Conservation (phyloP, 2,329 filamentous ascomycete species). For the Ophiosphaerella korrae region DNA sequence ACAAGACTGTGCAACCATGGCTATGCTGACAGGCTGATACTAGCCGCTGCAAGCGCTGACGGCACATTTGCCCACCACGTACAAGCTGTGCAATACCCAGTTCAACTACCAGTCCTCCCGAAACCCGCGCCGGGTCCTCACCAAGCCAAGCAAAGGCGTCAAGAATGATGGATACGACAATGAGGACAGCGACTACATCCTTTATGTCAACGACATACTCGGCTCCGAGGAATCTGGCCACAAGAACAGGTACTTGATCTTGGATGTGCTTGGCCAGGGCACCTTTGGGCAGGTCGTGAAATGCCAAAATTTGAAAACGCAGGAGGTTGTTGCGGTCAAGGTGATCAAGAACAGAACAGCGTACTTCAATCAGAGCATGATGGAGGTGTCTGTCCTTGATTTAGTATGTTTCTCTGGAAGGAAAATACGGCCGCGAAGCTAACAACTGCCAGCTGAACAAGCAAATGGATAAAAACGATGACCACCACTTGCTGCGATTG, state of each 20-base stretch:
- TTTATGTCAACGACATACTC: slow-evolving; percentile 98
- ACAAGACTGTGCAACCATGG: background rate
- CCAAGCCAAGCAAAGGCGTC: slow-evolving; percentile 95
- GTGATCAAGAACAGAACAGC: slow-evolving; percentile 99
- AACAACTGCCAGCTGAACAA: slow-evolving; percentile 75
- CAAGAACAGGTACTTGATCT: slow-evolving; percentile 97
- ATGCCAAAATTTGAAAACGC: slow-evolving; percentile 97
- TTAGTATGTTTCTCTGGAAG: slow-evolving; percentile 63
- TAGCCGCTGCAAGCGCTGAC: slow-evolving; percentile 95
- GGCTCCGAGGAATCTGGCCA: slow-evolving; percentile 97
- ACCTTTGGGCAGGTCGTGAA: slow-evolving; percentile 99
- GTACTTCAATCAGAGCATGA: slow-evolving; percentile 99
- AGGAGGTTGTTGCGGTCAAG: slow-evolving; percentile 98
- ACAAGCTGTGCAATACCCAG: slow-evolving; percentile 95
- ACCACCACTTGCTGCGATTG: slow-evolving; percentile 90
- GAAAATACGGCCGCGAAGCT: slow-evolving; percentile 4
- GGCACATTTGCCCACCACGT: slow-evolving; percentile 88
- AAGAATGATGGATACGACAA: slow-evolving; percentile 99
- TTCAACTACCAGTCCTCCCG: slow-evolving; percentile 99
- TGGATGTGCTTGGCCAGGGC: slow-evolving; percentile 95
- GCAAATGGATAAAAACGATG: slow-evolving; percentile 98
- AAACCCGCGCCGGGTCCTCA: slow-evolving; percentile 92
- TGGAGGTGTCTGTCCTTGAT: slow-evolving; percentile 98
- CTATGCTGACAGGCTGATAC: slow-evolving; percentile 20
- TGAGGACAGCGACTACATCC: slow-evolving; percentile 98